Evolutionary conservation across 768 basidiomycete species (phyloP).

Genomic region (Phaeotremella skinneri): DNA sequence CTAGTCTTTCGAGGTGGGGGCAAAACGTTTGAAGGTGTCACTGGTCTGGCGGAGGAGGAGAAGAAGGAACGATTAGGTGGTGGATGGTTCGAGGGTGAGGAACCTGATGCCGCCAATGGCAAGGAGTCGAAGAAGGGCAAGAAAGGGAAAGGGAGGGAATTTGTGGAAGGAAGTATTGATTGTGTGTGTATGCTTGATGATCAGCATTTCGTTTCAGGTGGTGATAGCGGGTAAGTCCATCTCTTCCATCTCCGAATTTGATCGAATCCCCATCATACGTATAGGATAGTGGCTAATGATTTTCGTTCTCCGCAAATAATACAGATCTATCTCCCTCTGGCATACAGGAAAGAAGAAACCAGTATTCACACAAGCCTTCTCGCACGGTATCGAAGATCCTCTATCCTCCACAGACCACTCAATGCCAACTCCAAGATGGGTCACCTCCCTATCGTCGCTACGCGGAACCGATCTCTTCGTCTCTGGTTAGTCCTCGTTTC

Average conservation of each 20-base stretch:
- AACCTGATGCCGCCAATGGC: constrained; percentile 58
- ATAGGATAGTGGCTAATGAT: background rate
- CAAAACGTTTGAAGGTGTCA: constrained; percentile 63
- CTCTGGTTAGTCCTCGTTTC: constrained; percentile 63
- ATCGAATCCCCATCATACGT: background rate
- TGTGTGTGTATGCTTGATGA: constrained; percentile 95
- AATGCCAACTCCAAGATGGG: constrained; percentile 81
- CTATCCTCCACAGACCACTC: constrained; percentile 60
- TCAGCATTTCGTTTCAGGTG: constrained; percentile 84
- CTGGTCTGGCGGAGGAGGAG: constrained; percentile 57
- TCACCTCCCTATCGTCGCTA: constrained; percentile 76
- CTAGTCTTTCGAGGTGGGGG: constrained; percentile 96
- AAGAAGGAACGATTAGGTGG: constrained; percentile 64
- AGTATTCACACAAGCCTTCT: constrained; percentile 75
- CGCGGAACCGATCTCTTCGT: constrained; percentile 88
- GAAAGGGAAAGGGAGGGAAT: constrained; percentile 56
- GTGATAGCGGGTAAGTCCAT: constrained; percentile 85
- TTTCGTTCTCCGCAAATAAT: background rate
- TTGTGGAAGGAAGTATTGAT: constrained; percentile 87
- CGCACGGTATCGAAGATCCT: constrained; percentile 67
- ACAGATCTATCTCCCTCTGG: constrained; percentile 89
- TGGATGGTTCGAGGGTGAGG: constrained; percentile 47
- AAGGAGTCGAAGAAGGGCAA: constrained; percentile 51
- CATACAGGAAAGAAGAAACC: constrained; percentile 91
- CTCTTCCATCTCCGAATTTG: constrained; percentile 6